A percentile compares a stretch with the other conserved stretches of the same genome.
phyloP scores from a whole-genome alignment of 1,284 basidiomycete genomes.

The Ceratobasidium sp. region DNA sequence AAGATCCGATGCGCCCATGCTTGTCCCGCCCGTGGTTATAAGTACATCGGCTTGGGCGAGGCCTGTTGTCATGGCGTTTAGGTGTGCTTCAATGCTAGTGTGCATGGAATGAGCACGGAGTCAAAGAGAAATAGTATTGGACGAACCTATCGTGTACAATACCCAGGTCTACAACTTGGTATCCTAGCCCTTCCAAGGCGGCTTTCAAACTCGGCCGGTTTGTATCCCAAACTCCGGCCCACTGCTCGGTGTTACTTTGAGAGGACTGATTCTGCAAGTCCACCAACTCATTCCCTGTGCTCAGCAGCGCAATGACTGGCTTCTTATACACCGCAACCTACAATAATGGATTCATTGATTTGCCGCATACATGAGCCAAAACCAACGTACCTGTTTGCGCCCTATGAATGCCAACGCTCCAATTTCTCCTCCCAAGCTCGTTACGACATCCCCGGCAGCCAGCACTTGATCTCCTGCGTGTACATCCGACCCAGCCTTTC shows the following conservation, averaged over 20 bases:
- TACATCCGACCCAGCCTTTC: slow-evolving; percentile 81
- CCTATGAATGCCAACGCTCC: slow-evolving; percentile 87
- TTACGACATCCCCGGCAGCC: slow-evolving; percentile 71
- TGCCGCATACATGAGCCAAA: background rate
- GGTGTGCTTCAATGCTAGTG: slow-evolving; percentile 71
- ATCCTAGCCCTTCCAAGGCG: slow-evolving; percentile 78
- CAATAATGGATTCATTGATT: background rate
- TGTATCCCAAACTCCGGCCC: slow-evolving; percentile 84
- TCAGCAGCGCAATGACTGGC: slow-evolving; percentile 82
- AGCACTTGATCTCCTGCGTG: slow-evolving; percentile 75
- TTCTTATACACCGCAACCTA: slow-evolving; percentile 77
- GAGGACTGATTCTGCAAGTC: slow-evolving; percentile 67
- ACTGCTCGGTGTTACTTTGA: slow-evolving; percentile 59
- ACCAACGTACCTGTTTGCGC: slow-evolving; percentile 67
- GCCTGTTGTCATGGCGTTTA: slow-evolving; percentile 69
- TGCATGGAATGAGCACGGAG: background rate
- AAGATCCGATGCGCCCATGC: slow-evolving; percentile 89
- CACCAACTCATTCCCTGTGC: slow-evolving; percentile 86
- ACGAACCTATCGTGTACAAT: slow-evolving; percentile 80
- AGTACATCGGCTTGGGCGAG: slow-evolving; percentile 78
- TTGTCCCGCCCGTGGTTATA: slow-evolving; percentile 89
- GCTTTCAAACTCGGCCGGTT: slow-evolving; percentile 84
- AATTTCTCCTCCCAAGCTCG: slow-evolving; percentile 83
- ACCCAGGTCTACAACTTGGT: slow-evolving; percentile 83
- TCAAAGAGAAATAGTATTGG: slow-evolving; percentile 3